These are phyloP conservation scores for Fistulinella prunicolor DNA, from an alignment of 768 basidiomycete genomes.

Conservation along the genomic window DNA sequence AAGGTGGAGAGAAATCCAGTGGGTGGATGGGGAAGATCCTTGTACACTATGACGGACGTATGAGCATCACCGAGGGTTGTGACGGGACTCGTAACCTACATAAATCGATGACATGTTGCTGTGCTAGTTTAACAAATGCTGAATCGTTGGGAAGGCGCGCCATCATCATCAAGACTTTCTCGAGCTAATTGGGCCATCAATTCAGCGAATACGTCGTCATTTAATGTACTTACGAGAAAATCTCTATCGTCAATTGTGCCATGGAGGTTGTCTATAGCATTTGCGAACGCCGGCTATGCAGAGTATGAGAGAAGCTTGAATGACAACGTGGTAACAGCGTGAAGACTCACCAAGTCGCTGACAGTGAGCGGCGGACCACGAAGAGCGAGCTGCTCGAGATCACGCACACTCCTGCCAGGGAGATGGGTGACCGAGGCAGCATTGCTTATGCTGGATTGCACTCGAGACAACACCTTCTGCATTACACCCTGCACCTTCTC, in stretches of 20 bases:
- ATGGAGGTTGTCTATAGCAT: conserved; percentile 44
- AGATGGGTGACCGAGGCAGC: background rate
- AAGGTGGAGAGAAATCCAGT: conserved; percentile 43
- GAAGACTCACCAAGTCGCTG: conserved; percentile 28
- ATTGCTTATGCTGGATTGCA: no score
- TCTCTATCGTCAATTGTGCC: conserved; percentile 56
- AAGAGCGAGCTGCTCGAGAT: conserved; percentile 28
- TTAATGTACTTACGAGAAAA: conserved; percentile 45
- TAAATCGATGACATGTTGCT: conserved; percentile 50
- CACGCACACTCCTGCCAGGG: conserved; percentile 17
- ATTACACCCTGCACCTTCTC: conserved; percentile 6
- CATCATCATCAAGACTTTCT: conserved; percentile 59
- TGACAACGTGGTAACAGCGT: background rate
- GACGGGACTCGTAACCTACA: conserved; percentile 43
- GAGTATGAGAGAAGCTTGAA: background rate
- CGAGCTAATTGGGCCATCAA: conserved; percentile 47
- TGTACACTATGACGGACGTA: conserved; percentile 51
- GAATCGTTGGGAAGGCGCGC: conserved; percentile 42
- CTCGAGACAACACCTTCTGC: conserved; percentile 16
- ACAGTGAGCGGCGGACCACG: conserved; percentile 26
- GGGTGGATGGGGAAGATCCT: conserved; percentile 78
- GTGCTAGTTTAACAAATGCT: conserved; percentile 35
- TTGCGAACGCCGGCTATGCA: conserved; percentile 44
- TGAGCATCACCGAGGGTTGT: background rate
- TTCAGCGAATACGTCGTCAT: background rate